These are phyloP conservation scores for Houttuynia cordata DNA, from an alignment of 164 flowering plant species.

Conservation along the genomic window DNA sequence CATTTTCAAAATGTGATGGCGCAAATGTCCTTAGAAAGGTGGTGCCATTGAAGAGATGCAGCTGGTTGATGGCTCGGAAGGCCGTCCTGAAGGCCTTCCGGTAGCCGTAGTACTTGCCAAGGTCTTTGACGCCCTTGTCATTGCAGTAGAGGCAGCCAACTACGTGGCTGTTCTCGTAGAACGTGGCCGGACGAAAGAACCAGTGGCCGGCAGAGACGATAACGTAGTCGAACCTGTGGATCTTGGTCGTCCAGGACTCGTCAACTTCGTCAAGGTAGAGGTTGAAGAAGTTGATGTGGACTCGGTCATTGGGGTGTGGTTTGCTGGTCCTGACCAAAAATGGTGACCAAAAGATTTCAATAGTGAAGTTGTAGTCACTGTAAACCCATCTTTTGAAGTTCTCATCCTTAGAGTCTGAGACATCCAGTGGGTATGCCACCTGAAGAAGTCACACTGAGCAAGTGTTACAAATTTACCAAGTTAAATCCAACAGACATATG, in stretches of 20 bases:
- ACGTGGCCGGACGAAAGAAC: conserved; percentile 40
- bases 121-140: conserved; percentile 25
- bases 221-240: conserved; percentile 37
- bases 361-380: conserved; percentile 35
- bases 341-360: conserved; percentile 52
- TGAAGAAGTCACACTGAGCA: conserved; percentile 8
- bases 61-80: conserved; percentile 30
- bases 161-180: conserved; percentile 26
- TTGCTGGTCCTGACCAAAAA: conserved; percentile 31
- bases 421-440: conserved; percentile 32
- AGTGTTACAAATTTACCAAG: neutral
- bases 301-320: conserved; percentile 22
- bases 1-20: conserved; percentile 53
- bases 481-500: too few relatives aligned
- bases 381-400: conserved; percentile 25
- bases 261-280: conserved; percentile 36
- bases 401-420: conserved; percentile 12
- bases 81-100: conserved; percentile 43
- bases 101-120: conserved; percentile 33
- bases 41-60: conserved; percentile 29
- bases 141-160: conserved; percentile 47
- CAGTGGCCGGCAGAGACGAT: conserved; percentile 59
- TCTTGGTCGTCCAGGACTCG: conserved; percentile 25
- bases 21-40: conserved; percentile 43
- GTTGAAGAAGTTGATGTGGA: conserved; percentile 9